Evolutionary conservation across 768 basidiomycete genomes (phyloP).

Genomic region (Hemileccinum rubropunctum): DNA sequence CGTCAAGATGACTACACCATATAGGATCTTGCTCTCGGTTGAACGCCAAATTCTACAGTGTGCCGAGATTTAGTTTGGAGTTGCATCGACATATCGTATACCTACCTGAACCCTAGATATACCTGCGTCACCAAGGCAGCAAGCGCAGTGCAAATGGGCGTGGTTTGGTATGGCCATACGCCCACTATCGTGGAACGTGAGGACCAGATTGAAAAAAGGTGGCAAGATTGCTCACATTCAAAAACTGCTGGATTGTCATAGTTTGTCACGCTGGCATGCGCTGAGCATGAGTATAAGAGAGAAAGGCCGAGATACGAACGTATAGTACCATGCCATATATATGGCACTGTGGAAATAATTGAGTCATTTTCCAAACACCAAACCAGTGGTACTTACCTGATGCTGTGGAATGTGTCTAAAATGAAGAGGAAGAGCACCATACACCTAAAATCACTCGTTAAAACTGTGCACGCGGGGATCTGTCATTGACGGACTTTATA

Average conservation of each 20-base stretch:
- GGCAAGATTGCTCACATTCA: not conserved
- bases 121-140: slow-evolving; percentile 49
- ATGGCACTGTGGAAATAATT: slow-evolving; percentile 2
- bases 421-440: slow-evolving; percentile 10
- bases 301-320: slow-evolving; percentile 1
- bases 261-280: slow-evolving; percentile 11
- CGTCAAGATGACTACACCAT: slow-evolving; percentile 33
- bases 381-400: slow-evolving; percentile 1
- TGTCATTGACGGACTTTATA: not conserved
- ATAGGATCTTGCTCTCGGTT: slow-evolving; percentile 21
- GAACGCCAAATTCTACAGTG: slow-evolving; percentile 13
- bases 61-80: not conserved
- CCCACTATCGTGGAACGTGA: slow-evolving; percentile 27
- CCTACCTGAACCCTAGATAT: slow-evolving; percentile 46
- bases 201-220: not conserved
- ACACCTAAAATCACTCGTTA: not conserved
- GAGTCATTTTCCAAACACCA: too few species aligned
- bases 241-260: slow-evolving; percentile 11
- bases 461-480: not conserved
- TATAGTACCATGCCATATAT: slow-evolving; percentile 14
- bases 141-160: slow-evolving; percentile 44
- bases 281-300: not conserved
- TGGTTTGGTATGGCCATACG: slow-evolving; percentile 50
- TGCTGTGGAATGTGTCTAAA: slow-evolving; percentile 14
- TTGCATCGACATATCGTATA: not conserved